phyloP scores from a whole-genome alignment of 768 basidiomycete species.

The Guyanaporus albipodus region DNA sequence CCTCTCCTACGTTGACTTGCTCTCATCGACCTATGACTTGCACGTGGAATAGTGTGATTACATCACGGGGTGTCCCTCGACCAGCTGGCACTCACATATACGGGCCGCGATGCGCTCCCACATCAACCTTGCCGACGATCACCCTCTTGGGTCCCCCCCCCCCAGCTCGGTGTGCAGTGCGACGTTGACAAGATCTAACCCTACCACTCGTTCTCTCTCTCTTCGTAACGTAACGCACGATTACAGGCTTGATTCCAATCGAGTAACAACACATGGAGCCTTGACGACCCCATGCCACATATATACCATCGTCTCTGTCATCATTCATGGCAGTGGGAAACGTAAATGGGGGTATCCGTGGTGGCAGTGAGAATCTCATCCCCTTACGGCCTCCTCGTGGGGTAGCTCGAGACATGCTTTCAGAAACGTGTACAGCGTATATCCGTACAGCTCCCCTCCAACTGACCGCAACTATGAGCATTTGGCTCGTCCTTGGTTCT shows the following conservation, averaged over 20 bases:
- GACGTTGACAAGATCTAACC: constrained; percentile 1
- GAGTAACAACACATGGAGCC: constrained; percentile 3
- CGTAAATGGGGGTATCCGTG: constrained; percentile 25
- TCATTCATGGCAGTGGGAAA: constrained; percentile 19
- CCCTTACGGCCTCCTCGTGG: constrained; percentile 28
- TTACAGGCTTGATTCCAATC: constrained; percentile 12
- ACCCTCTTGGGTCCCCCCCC: too few species aligned
- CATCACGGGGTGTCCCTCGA: too few species aligned
- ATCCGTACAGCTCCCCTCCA: not conserved
- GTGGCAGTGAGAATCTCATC: constrained; percentile 17
- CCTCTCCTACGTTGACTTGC: too few species aligned
- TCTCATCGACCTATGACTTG: too few species aligned
- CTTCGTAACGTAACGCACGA: constrained; percentile 23
- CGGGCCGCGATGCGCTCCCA: too few species aligned
- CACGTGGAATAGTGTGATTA: constrained; percentile 25
- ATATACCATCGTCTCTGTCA: constrained; percentile 9
- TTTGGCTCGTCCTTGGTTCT: constrained; percentile 10
- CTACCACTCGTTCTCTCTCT: too few species aligned
- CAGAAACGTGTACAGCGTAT: constrained; percentile 8
- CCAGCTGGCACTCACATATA: too few species aligned
- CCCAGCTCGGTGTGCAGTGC: constrained; percentile 7
- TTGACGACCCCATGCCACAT: constrained; percentile 11
- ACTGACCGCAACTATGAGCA: constrained; percentile 11
- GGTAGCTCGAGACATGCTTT: constrained; percentile 1
- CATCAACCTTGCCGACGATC: too few species aligned